A percentile compares a stretch with the other conserved stretches of the same genome.
Evolutionary conservation across 352 stramenopile species (phyloP).

Genomic region (Discostella stelligera): DNA sequence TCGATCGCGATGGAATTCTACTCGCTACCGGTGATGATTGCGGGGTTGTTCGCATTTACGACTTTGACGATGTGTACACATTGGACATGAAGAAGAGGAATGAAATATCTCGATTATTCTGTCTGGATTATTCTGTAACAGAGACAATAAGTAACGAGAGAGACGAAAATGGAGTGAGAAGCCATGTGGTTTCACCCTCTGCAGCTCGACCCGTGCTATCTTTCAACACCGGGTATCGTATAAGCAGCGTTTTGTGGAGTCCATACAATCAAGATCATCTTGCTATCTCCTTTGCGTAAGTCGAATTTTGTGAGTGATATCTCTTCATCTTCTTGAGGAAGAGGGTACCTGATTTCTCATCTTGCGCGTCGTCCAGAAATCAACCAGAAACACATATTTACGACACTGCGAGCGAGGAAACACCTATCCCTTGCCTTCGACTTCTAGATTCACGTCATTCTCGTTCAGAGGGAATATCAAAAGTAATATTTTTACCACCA

Average conservation of each 20-base stretch:
- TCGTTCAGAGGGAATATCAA: constrained; percentile 23
- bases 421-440: constrained; percentile 24
- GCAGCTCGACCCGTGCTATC: constrained; percentile 21
- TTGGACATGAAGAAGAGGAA: constrained; percentile 35
- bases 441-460: constrained; percentile 2
- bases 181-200: not conserved
- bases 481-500: constrained; percentile 14
- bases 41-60: constrained; percentile 33
- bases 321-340: no score
- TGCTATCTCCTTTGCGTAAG: not conserved
- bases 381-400: constrained; percentile 37
- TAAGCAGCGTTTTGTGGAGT: constrained; percentile 37
- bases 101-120: constrained; percentile 5
- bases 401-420: constrained; percentile 20
- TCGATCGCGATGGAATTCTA: constrained; percentile 39
- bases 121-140: no score
- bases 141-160: no score
- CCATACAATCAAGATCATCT: constrained; percentile 44
- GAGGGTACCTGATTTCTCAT: constrained; percentile 5
- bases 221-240: constrained; percentile 19
- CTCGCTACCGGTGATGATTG: constrained; percentile 30
- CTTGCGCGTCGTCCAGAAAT: constrained; percentile 2
- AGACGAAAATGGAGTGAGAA: not conserved
- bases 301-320: no score
- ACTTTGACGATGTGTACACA: constrained; percentile 44